Conservation (phyloP, 768 basidiomycete species). For the Thelephora aurantiotincta region DNA sequence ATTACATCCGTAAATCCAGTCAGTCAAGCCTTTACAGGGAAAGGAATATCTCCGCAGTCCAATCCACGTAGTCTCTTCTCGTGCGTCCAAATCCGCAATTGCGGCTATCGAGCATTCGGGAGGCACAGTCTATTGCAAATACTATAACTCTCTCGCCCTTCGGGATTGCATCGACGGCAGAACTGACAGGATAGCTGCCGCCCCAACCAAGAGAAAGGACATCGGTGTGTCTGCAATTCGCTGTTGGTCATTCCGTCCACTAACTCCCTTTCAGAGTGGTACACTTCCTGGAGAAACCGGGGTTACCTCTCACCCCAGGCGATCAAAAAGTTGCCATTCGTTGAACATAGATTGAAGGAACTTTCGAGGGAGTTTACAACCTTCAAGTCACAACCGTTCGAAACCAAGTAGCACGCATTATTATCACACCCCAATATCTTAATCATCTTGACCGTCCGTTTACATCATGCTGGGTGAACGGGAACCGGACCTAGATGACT, state of each 20-base stretch:
- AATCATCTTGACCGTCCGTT: no score
- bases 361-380: constrained; percentile 46
- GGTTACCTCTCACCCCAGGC: constrained; percentile 59
- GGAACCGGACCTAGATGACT: no score
- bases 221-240: constrained; percentile 10
- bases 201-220: constrained; percentile 57
- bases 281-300: constrained; percentile 55
- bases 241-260: background rate
- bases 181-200: constrained; percentile 56
- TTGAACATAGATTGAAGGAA: constrained; percentile 56
- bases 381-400: constrained; percentile 28
- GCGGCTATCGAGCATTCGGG: constrained; percentile 69
- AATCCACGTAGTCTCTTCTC: constrained; percentile 70
- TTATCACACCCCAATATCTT: no score
- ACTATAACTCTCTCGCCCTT: constrained; percentile 79
- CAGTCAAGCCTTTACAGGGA: constrained; percentile 31
- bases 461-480: no score
- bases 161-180: constrained; percentile 64
- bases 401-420: constrained; percentile 6
- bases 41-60: constrained; percentile 49
- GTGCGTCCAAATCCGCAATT: constrained; percentile 81
- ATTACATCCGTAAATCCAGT: constrained; percentile 1
- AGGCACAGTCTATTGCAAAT: constrained; percentile 79
- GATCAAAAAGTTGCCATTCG: constrained; percentile 42
- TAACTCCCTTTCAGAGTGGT: constrained; percentile 46